Percentiles rank a stretch among this genome's conserved stretches.
Evolutionary conservation across 73 alveolate species (phyloP).

Genomic region (Paramecium caudatum): DNA sequence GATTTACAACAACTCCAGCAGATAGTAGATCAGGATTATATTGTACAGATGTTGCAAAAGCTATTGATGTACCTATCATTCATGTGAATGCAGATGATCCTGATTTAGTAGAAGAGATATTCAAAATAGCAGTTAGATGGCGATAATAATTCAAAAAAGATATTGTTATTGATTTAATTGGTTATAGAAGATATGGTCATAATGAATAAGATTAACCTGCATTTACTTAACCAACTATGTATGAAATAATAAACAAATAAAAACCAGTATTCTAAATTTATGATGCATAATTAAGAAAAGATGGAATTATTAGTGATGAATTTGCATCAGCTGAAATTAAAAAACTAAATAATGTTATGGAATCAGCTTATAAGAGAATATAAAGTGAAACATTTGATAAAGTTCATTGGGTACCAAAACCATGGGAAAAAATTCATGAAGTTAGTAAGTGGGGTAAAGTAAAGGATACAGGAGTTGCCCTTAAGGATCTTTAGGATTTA

Average conservation of each 20-base stretch:
- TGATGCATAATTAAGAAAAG: conserved; percentile 81
- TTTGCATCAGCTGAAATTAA: conserved; percentile 70
- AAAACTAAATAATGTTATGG: conserved; percentile 30
- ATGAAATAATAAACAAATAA: conserved; percentile 80
- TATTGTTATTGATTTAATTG: conserved; percentile 90
- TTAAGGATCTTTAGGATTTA: conserved; percentile 73
- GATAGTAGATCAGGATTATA: conserved; percentile 90
- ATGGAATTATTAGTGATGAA: conserved; percentile 82
- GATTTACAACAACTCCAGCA: conserved; percentile 94
- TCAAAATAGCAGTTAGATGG: conserved; percentile 81
- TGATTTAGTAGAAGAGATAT: conserved; percentile 78
- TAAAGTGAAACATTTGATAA: conserved; percentile 66
- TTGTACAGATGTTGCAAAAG: conserved; percentile 93
- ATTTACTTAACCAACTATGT: conserved; percentile 92
- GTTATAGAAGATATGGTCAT: conserved; percentile 97
- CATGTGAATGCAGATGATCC: conserved; percentile 95
- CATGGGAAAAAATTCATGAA: conserved; percentile 85
- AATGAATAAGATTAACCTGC: conserved; percentile 97
- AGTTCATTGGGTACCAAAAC: conserved; percentile 83
- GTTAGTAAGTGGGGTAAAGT: conserved; percentile 69
- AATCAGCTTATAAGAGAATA: conserved; percentile 58
- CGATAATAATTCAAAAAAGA: conserved; percentile 76
- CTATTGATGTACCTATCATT: conserved; percentile 94
- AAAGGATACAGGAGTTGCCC: conserved; percentile 86
- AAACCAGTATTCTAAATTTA: conserved; percentile 79